Conservation (phyloP, 1,284 basidiomycete genomes). For the Apiotrichum akiyoshidainum region DNA sequence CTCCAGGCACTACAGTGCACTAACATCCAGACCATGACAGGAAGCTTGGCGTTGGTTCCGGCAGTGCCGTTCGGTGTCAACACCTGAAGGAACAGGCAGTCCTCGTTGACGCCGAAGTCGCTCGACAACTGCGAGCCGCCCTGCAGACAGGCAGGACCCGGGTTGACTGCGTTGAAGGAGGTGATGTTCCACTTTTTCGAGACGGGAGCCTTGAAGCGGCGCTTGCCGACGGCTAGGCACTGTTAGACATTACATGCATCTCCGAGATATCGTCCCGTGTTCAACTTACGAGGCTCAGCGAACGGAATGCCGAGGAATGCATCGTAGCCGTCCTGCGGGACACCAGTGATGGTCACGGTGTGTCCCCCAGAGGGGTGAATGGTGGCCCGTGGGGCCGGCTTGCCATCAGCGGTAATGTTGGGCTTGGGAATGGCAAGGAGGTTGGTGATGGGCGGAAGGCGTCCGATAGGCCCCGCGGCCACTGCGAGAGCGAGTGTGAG, state of each 20-base stretch:
- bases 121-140: constrained; percentile 8
- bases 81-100: constrained; percentile 52
- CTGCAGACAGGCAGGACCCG: constrained; percentile 37
- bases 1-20: too few species aligned
- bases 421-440: too few species aligned
- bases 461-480: too few species aligned
- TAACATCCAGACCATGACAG: constrained; percentile 46
- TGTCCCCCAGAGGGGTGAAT: too few species aligned
- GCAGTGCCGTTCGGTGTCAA: constrained; percentile 28
- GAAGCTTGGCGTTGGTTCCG: constrained; percentile 18
- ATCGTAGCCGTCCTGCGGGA: background rate
- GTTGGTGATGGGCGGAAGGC: too few species aligned
- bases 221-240: constrained; percentile 50
- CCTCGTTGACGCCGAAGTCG: constrained; percentile 34
- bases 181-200: constrained; percentile 25
- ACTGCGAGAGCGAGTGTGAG: too few species aligned
- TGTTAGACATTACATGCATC: background rate
- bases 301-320: constrained; percentile 7
- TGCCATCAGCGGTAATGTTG: too few species aligned
- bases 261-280: constrained; percentile 1
- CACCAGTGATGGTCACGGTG: background rate
- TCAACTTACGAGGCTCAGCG: constrained; percentile 2
- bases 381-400: too few species aligned
- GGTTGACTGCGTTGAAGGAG: constrained; percentile 26
- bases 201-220: constrained; percentile 50